Evolutionary conservation across 208 protist genomes (phyloP), one percentile per base, ranked within the genome.

Genomic region (Crithidia expoeki): DNA sequence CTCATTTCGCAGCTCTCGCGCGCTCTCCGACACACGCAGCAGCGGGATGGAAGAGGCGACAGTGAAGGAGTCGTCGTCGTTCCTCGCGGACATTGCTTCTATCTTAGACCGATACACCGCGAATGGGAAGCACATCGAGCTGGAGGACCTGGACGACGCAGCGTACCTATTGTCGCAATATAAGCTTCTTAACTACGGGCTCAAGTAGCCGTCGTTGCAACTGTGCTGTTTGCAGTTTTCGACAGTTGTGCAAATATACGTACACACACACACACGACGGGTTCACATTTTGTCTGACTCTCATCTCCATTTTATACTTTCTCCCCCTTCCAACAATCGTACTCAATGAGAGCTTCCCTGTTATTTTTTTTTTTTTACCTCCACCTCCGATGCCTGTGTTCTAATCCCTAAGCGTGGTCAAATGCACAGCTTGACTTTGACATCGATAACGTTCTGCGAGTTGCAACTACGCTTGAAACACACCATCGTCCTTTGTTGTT

Each of bases 111-210:
- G 40, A 10, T 79, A 89, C 58, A 76, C 76, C 11, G 59, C 44
- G 38, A 74, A 72, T 44, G 79, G 79, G 0, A 66, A 61, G 25
- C 60, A 63, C 17, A 86, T 90, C 52, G 70, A 79, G 12, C 66
- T 86, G 6, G 80, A 86, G 25, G 27, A 83, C 16, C 73, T 93
- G 9, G 82, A 90, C 33, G 82, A 80, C 50, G 84, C 78, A 12
- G 80, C 67, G 17, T 59, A 42, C n/a, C 69, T 93, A 17, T 50
- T 93, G 4, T 81, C 58, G 12, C 79, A 90, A 50, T 90, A 93
- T 71, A 92, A 92, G 53, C 46, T 76, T n/a, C 60, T 79, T 17
- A 79, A 79, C 51, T 78, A 87, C 58, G 80, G 76, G n/a, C 49
- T 82, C 12, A 68, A 59, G 52, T 91, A 60, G 74, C 51, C n/a